Base-by-base conservation (phyloP, 2,329 filamentous ascomycete genomes). In the Neopestalotiopsis sp. region DNA sequence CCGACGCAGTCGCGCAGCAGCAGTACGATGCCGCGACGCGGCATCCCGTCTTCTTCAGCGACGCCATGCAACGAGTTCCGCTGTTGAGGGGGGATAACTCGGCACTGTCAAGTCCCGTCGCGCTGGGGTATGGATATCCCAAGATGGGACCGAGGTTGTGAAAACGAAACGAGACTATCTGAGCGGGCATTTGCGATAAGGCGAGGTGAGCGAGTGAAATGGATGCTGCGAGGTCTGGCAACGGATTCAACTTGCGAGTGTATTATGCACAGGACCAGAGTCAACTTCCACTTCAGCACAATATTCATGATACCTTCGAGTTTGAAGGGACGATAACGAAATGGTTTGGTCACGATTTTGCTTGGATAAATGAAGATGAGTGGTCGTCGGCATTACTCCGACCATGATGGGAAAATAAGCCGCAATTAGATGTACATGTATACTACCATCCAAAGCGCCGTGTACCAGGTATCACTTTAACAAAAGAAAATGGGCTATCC, bases 21-120 rank as follows among this genome's bases (percentile, higher is more conserved):
- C 57, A 49, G 34, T 70, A 71, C 49, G 75, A 92, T 76, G 82
- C 88, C 10, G 88, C 92, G 1, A 84, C 84, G 52, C 82, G 88
- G 32, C 92, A 95, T 72, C 92, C 92, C 0, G 92, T 94, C 1
- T 95, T 95, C 81, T 94, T 94, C 81, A 92, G 91, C 0, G 83
- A 88, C 38, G 84, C 85, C 65, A 80, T 93, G 65, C 86, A 86
- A 69, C 88, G 85, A 73, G 84, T 86, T 2, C 86, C 89, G 4
- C 82, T 85, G 28, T 76, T 73, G 10, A 42, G 45, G 64, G 34
- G 17, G 7, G 68, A 72, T 49, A 71, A 73, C 69, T 56, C 69
- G 72, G 69, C 75, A 74, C 30, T 67, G 70, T 6, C 74, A 67
- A 89, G 78, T 70, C 89, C 89, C 0, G 85, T 90, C 3, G 88